Conservation (phyloP, 768 basidiomycete species). For the Hysterangium stoloniferum region DNA sequence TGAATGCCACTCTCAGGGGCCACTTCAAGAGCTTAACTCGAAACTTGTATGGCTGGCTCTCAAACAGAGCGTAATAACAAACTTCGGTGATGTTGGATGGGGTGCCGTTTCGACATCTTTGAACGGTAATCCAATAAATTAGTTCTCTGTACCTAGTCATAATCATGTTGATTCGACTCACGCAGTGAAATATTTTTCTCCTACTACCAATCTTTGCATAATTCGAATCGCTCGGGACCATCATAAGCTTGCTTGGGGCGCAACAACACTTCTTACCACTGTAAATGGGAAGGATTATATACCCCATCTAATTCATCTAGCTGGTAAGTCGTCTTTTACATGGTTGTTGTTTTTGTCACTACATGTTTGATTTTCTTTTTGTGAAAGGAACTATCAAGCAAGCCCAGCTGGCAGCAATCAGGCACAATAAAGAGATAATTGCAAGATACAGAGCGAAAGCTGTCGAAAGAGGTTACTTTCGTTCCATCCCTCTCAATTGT, state of each 20-base stretch:
- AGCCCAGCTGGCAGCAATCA: conserved; percentile 67
- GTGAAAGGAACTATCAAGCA: conserved; percentile 84
- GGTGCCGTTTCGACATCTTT: conserved; percentile 68
- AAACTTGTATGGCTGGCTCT: conserved; percentile 63
- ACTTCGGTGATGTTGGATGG: conserved; percentile 87
- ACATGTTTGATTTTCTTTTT: not conserved
- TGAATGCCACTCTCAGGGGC: conserved; percentile 22
- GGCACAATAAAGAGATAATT: conserved; percentile 63
- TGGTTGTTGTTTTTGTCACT: not conserved
- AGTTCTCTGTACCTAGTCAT: not conserved
- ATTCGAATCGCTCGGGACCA: conserved; percentile 80
- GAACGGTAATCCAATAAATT: conserved; percentile 42
- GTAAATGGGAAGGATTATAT: conserved; percentile 55
- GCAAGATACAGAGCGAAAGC: conserved; percentile 54
- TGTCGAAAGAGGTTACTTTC: conserved; percentile 41
- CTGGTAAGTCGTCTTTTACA: conserved; percentile 44
- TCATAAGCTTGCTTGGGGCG: conserved; percentile 73
- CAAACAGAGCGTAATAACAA: conserved; percentile 55
- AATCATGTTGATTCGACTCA: conserved; percentile 11
- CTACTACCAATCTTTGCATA: conserved; percentile 75
- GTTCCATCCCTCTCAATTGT: not conserved
- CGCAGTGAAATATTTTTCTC: conserved; percentile 84
- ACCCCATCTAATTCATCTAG: conserved; percentile 74
- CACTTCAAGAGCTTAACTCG: conserved; percentile 37
- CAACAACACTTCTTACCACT: conserved; percentile 56